Evolutionary conservation across 2,329 filamentous ascomycete genomes (phyloP).

Genomic region (Pseudogymnoascus sp.): DNA sequence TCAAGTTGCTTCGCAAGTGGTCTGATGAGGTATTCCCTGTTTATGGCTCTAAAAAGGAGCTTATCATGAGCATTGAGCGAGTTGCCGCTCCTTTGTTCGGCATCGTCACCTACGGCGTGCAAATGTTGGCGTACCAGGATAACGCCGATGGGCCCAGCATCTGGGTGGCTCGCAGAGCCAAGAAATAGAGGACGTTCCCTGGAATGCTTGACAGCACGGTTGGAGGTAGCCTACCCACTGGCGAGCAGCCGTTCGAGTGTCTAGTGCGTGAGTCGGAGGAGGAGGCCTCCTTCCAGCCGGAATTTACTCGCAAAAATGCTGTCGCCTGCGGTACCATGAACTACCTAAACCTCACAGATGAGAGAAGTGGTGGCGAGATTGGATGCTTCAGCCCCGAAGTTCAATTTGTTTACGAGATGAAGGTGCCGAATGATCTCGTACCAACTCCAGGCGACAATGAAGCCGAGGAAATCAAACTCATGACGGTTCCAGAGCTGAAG

Average conservation of each 20-base stretch:
- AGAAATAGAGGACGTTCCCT: constrained; percentile 24
- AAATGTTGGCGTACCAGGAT: constrained; percentile 31
- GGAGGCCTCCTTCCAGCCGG: constrained; percentile 20
- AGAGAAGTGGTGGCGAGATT: background rate
- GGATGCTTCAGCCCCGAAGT: constrained; percentile 12
- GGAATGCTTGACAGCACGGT: constrained; percentile 26
- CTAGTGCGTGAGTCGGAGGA: constrained; percentile 25
- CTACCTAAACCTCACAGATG: constrained; percentile 15
- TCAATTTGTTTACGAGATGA: constrained; percentile 29
- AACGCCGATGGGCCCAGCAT: constrained; percentile 14
- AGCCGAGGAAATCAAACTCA: constrained; percentile 25
- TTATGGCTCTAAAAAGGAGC: constrained; percentile 30
- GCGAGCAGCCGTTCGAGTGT: constrained; percentile 20
- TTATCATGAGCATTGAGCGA: constrained; percentile 35
- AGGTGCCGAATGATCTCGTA: constrained; percentile 19
- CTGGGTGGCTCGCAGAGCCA: constrained; percentile 24
- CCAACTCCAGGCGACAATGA: constrained; percentile 25
- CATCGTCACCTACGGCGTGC: constrained; percentile 35
- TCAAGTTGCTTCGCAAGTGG: constrained; percentile 22
- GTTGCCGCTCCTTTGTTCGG: constrained; percentile 34
- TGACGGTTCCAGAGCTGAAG: constrained; percentile 22
- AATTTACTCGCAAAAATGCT: constrained; percentile 16
- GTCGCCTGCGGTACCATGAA: constrained; percentile 17
- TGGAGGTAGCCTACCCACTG: constrained; percentile 19
- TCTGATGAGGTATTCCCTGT: constrained; percentile 34